Evolutionary conservation across 164 flowering plant genomes (phyloP).

Genomic region (Aristolochia fimbriata): DNA sequence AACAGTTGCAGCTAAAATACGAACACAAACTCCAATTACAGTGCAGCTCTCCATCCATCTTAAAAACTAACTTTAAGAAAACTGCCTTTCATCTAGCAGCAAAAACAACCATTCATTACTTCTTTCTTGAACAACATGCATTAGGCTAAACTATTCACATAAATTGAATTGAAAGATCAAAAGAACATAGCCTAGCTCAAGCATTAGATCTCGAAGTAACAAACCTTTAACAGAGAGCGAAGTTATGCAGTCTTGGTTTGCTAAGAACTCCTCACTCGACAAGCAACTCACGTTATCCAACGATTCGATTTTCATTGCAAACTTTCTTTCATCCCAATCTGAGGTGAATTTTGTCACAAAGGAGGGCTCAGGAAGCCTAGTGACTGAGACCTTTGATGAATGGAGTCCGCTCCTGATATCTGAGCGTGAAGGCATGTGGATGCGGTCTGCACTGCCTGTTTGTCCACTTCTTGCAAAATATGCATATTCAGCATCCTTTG

Average conservation of each 20-base stretch:
- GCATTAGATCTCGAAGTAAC: neutral
- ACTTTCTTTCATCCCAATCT: conserved; percentile 23
- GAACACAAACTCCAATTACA: neutral
- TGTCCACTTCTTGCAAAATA: neutral
- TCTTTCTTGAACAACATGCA: too few relatives aligned
- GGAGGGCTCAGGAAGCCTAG: conserved; percentile 6
- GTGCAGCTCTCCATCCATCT: too few relatives aligned
- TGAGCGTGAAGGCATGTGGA: conserved; percentile 7
- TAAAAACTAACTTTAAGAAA: too few relatives aligned
- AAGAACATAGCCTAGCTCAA: too few relatives aligned
- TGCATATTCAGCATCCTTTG: neutral
- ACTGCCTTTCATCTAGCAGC: too few relatives aligned
- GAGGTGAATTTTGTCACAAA: conserved; percentile 14
- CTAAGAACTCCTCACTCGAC: conserved; percentile 32
- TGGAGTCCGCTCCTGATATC: conserved; percentile 19
- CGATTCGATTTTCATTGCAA: conserved; percentile 29
- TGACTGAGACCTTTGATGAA: conserved; percentile 14
- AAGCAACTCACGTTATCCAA: conserved; percentile 34
- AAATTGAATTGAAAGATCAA: neutral
- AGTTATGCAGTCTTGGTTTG: conserved; percentile 28
- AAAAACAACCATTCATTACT: too few relatives aligned
- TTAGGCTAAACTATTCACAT: neutral
- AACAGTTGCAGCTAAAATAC: conserved; percentile 66
- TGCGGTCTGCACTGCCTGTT: neutral
- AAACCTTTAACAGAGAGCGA: conserved; percentile 68